Evolutionary conservation across 805 yeast species (phyloP), one percentile per base, ranked within the genome.

Genomic region (Pichia phayaonensis): DNA sequence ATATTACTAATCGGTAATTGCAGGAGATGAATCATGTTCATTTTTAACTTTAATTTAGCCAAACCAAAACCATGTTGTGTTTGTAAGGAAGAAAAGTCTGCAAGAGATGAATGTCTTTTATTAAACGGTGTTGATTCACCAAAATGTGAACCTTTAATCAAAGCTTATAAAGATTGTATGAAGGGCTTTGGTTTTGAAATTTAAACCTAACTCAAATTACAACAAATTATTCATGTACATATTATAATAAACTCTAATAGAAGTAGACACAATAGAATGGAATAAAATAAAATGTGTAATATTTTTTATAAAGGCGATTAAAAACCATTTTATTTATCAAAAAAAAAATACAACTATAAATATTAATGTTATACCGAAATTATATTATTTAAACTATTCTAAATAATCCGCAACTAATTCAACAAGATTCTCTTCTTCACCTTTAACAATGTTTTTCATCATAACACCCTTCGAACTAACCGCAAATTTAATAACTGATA

Each of bases 61-160:
- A 84, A 88, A 64, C 95, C 95, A 56, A 92, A 90, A 71, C 97
- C 99, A 52, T 92, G 99, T 70, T 92, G 98, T 64, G 98, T 92
- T 22, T 94, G 98, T 68, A 78, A 83, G 59, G 86, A 85, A 34
- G 65, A 65, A 49, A 65, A 65, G 49, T 51, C 84, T 54, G 66
- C 71, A 23, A 79, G 98, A 63, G 99, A 92, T 62, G 90, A 90
- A 61, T 94, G 98, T 65, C 71, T 92, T 50, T 75, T 92, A 55
- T 70, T 79, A 58, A 81, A 86, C 60, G 97, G 96, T 45, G 84
- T 84, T 58, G 97, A 90, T 20, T 75, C 86, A 44, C 88, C 83
- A 31, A 84, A 88, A 60, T 92, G 99, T 69, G 78, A 82, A 52
- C 78, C 76, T 49, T 66, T 88, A 47, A 84, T 92, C 55, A 70